Conservation (phyloP, 2,329 filamentous ascomycete species). For the Camptophora hylomeconis region DNA sequence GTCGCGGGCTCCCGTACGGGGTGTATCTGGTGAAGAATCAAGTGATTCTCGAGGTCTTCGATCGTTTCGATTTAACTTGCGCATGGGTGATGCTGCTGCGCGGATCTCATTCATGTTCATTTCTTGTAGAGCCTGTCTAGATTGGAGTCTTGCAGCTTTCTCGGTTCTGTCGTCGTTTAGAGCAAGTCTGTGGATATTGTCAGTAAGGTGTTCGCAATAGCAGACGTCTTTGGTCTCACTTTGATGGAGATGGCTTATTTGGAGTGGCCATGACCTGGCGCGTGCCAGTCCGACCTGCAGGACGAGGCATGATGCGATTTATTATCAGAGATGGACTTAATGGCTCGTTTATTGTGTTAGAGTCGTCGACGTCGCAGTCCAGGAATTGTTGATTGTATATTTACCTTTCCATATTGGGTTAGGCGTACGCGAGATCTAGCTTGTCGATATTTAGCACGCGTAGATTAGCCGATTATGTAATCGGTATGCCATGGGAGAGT, state of each 20-base stretch:
- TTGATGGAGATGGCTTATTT: conserved; percentile 38
- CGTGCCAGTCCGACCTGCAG: conserved; percentile 14
- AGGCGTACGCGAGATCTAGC: too few relatives aligned
- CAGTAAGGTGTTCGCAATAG: conserved; percentile 2
- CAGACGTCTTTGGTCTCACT: too few relatives aligned
- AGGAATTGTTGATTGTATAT: too few relatives aligned
- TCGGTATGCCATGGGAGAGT: too few relatives aligned
- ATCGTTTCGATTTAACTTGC: conserved; percentile 40
- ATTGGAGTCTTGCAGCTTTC: conserved; percentile 76
- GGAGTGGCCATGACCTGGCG: conserved; percentile 34
- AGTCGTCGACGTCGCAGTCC: too few relatives aligned
- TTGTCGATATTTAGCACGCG: too few relatives aligned
- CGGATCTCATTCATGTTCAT: conserved; percentile 87
- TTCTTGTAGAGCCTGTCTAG: conserved; percentile 76
- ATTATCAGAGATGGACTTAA: too few relatives aligned
- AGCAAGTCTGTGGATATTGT: conserved; percentile 57
- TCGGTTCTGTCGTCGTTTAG: conserved; percentile 92
- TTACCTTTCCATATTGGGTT: too few relatives aligned
- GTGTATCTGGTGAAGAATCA: conserved; percentile 38
- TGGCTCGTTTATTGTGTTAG: too few relatives aligned
- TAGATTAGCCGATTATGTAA: too few relatives aligned
- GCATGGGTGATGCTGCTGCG: conserved; percentile 60
- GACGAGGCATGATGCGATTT: conserved; percentile 14
- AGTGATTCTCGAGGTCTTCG: too few relatives aligned
- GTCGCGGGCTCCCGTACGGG: too few relatives aligned